Base-by-base conservation (phyloP, 441 rosid genomes). In the Isatis lusitanica region DNA sequence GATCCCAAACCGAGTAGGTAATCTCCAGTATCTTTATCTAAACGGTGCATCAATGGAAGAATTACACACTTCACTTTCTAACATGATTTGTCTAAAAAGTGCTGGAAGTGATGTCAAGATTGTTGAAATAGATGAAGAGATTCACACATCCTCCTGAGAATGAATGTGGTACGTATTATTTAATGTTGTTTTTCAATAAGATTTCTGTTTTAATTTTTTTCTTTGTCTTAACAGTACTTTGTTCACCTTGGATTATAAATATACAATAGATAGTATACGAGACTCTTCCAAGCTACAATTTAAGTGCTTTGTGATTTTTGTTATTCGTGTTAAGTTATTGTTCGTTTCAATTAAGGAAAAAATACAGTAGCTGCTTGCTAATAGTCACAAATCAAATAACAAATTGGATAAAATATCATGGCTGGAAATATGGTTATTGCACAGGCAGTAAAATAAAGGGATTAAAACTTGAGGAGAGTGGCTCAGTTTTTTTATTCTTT, bases 61-160 rank as follows among this genome's bases (percentile, higher is more conserved):
- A 21, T 21, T 21, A 21, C 24, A 21, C 24, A 21, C 24, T 21
- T 21, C 63, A 53, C 5, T 53, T 11, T 51, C 63, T 6, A 63
- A 43, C 5, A 17, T 63, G 38, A 26, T 42, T 63, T 6, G 56
- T 63, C 47, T 72, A n/a, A 52, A 72, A 72, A 21, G 76, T 17
- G 38, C 33, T 0, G 76, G n/a, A n/a, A n/a, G n/a, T n/a, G n/a
- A n/a, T n/a, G n/a, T n/a, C n/a, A 82, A 40, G 78, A 57, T 21
- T 21, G 24, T 21, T 21, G 24, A 8, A 56, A 69, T 11, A 31
- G 36, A 33, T 43, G 56, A 68, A 43, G 26, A 33, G 13, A 56
- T 53, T 8, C 24, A 28, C 44, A 39, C 2, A 52, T 39, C 48
- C 3, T 26, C 30, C 15, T 53, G 46, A 63, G 21, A 2, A 44